Percentiles rank a stretch among this genome's conserved stretches.
phyloP scores from a whole-genome alignment of 345 rosid species.

The Gynandropsis gynandra region DNA sequence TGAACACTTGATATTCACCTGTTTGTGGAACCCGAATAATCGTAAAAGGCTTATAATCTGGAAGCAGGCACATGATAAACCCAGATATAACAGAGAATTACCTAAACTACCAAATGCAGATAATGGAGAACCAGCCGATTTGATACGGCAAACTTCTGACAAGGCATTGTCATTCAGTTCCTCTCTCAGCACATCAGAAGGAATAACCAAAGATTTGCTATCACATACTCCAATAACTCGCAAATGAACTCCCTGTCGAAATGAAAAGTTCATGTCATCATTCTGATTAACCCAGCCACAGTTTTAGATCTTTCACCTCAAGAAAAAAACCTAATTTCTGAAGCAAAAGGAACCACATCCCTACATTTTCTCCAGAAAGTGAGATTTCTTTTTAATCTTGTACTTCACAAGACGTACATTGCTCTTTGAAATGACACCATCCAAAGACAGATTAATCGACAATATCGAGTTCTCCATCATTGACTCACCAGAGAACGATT shows the following conservation, averaged over 20 bases:
- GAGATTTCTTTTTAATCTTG: neutral
- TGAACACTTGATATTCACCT: conserved; percentile 33
- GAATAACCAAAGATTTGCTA: conserved; percentile 51
- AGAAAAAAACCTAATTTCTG: too few species aligned
- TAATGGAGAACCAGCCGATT: conserved; percentile 48
- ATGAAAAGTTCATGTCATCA: neutral
- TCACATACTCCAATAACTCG: conserved; percentile 80
- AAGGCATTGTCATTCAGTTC: conserved; percentile 54
- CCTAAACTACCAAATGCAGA: conserved; percentile 36
- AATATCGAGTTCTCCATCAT: too few species aligned
- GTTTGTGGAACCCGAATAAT: neutral
- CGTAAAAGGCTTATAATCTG: neutral
- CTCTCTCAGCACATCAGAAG: conserved; percentile 35
- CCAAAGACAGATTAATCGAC: neutral
- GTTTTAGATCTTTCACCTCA: too few species aligned
- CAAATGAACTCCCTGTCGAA: conserved; percentile 58
- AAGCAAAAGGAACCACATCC: too few species aligned
- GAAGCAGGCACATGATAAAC: neutral
- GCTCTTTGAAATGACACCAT: conserved; percentile 3
- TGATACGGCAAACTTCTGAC: conserved; percentile 51
- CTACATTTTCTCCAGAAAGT: neutral
- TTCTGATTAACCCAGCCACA: conserved; percentile 1
- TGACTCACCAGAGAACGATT: neutral
- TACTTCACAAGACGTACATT: neutral
- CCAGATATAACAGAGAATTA: conserved; percentile 15